phyloP scores from a whole-genome alignment of 257 asterid species.

The Eucommia ulmoides region DNA sequence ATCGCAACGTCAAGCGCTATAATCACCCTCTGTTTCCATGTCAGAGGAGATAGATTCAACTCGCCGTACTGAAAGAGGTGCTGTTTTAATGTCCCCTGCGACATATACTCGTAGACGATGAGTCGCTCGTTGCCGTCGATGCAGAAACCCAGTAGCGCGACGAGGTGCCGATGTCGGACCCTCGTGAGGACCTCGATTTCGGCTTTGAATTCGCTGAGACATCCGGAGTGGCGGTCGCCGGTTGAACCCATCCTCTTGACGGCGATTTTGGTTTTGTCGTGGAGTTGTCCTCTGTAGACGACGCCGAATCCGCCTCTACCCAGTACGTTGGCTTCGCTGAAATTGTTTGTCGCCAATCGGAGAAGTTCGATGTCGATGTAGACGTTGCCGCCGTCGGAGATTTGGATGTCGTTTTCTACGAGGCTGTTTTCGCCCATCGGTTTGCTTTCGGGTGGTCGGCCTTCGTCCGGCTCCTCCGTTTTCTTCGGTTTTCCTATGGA shows the following conservation, averaged over 20 bases:
- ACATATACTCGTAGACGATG: conserved; percentile 83
- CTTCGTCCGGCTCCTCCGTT: conserved; percentile 1
- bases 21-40: conserved; percentile 64
- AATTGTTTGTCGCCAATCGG: conserved; percentile 50
- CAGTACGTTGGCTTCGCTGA: conserved; percentile 37
- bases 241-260: conserved; percentile 80
- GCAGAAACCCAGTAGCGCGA: conserved; percentile 72
- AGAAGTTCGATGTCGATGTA: conserved; percentile 49
- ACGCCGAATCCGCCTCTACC: conserved; percentile 86
- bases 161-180: conserved; percentile 70
- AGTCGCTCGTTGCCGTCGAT: conserved; percentile 60
- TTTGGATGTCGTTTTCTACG: conserved; percentile 21
- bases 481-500: conserved; percentile 2
- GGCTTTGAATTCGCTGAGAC: conserved; percentile 59
- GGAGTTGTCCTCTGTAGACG: conserved; percentile 63
- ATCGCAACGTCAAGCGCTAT: conserved; percentile 83
- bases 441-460: conserved; percentile 5
- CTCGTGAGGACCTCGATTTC: conserved; percentile 79
- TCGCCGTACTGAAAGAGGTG: conserved; percentile 41
- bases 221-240: conserved; percentile 28
- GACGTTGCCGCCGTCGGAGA: conserved; percentile 33
- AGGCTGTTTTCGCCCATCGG: conserved; percentile 6
- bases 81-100: conserved; percentile 60
- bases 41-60: conserved; percentile 24
- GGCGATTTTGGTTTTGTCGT: conserved; percentile 58